Percentiles rank a stretch among this genome's conserved stretches.
These are phyloP conservation scores for Trichoderma afroharzianum DNA, from an alignment of 2,329 filamentous ascomycete species.

Conservation along the genomic window DNA sequence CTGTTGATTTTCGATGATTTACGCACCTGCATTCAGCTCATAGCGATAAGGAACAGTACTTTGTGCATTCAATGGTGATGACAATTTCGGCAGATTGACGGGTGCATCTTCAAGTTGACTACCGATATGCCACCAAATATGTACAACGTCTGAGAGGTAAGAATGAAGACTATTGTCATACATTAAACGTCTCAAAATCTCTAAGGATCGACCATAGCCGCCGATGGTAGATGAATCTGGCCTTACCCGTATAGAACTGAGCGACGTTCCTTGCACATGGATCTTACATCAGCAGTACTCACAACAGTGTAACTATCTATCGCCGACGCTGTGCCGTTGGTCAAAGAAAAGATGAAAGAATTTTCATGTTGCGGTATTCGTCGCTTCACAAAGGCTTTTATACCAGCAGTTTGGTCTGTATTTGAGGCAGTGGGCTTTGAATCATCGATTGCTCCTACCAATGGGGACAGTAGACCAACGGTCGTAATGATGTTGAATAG, in stretches of 20 bases:
- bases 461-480: background rate
- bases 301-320: slow-evolving; percentile 18
- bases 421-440: background rate
- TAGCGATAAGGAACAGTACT: background rate
- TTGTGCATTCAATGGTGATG: background rate
- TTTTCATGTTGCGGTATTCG: slow-evolving; percentile 19
- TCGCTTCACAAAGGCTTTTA: slow-evolving; percentile 18
- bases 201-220: too few species aligned
- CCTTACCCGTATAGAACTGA: slow-evolving; percentile 18
- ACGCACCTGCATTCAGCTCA: background rate
- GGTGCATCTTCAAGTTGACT: background rate
- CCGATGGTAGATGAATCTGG: background rate
- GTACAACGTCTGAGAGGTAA: background rate
- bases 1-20: background rate
- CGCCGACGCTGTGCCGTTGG: too few species aligned
- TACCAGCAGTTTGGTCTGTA: background rate
- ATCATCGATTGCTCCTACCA: too few species aligned
- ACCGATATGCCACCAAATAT: background rate
- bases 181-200: background rate
- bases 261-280: slow-evolving; percentile 16
- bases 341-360: slow-evolving; percentile 15
- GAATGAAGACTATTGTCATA: background rate
- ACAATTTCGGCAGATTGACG: background rate
- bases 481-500: background rate
- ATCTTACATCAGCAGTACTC: slow-evolving; percentile 15